phyloP scores from a whole-genome alignment of 345 rosid genomes.

The Linum usitatissimum region DNA sequence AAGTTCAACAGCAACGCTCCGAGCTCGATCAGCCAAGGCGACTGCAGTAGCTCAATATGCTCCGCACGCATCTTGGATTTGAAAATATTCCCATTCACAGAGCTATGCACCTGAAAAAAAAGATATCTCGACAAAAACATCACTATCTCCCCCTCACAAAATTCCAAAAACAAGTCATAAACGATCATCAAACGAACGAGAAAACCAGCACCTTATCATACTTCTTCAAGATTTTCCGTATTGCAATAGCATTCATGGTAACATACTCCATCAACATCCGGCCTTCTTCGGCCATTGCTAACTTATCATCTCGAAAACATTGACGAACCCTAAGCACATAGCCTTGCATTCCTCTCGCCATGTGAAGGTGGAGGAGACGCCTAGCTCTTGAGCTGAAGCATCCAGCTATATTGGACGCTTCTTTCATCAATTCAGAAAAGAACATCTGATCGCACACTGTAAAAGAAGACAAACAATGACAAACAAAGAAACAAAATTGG shows the following conservation, averaged over 20 bases:
- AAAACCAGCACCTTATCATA: conserved; percentile 55
- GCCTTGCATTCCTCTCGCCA: conserved; percentile 63
- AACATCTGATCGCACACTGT: conserved; percentile 77
- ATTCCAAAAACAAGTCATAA: background rate
- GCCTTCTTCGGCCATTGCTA: conserved; percentile 56
- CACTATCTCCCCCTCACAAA: background rate
- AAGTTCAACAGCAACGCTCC: conserved; percentile 82
- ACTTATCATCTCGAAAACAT: conserved; percentile 53
- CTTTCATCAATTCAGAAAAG: conserved; percentile 76
- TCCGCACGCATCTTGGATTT: conserved; percentile 73
- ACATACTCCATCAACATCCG: conserved; percentile 63
- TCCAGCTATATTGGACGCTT: conserved; percentile 69
- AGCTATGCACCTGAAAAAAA: conserved; percentile 57
- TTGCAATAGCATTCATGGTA: conserved; percentile 80
- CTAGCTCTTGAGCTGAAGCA: conserved; percentile 70
- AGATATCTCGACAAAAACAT: background rate
- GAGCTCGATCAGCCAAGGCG: conserved; percentile 90
- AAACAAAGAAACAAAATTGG: background rate
- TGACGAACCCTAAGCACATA: conserved; percentile 38
- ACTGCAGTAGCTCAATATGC: conserved; percentile 78
- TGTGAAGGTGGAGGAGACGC: conserved; percentile 69
- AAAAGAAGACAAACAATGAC: conserved; percentile 7
- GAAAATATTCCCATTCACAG: conserved; percentile 68
- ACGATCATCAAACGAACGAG: background rate
- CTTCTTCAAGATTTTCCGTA: conserved; percentile 83